phyloP scores from a whole-genome alignment of 148 eudicot species.

The Selenicereus undatus region DNA sequence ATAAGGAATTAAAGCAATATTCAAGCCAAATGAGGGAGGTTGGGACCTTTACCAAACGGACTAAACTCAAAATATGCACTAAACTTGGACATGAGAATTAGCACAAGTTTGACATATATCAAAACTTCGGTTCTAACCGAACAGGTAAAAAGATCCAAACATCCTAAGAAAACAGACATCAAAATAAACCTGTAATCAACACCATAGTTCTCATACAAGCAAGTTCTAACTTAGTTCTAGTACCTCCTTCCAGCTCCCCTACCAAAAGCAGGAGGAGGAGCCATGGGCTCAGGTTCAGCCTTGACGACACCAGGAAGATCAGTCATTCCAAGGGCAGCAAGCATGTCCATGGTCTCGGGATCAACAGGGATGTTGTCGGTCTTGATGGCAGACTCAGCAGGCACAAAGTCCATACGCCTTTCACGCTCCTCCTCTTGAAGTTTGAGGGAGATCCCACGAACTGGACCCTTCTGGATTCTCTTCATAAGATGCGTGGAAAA shows the following conservation, averaged over 20 bases:
- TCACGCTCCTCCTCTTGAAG: constrained; percentile 40
- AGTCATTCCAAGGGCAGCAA: constrained; percentile 14
- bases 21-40: too few relatives aligned
- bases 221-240: not conserved
- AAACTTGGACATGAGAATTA: not conserved
- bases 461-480: constrained; percentile 12
- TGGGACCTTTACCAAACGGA: not conserved
- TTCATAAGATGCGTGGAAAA: constrained; percentile 41
- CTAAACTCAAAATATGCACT: not conserved
- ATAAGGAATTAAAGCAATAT: too few relatives aligned
- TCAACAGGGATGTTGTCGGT: constrained; percentile 26
- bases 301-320: constrained; percentile 25
- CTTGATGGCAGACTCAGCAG: constrained; percentile 31
- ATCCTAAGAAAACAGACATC: not conserved
- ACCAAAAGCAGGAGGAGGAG: constrained; percentile 4
- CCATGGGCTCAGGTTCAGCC: constrained; percentile 20
- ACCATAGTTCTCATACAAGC: not conserved
- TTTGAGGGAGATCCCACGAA: constrained; percentile 14
- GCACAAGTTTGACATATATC: not conserved
- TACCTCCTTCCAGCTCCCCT: constrained; percentile 11
- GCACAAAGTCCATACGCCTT: constrained; percentile 37
- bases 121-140: not conserved
- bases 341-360: constrained; percentile 34
- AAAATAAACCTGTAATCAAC: not conserved
- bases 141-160: not conserved